These are phyloP conservation scores for Fusarium anthophilum DNA, from an alignment of 2,329 filamentous ascomycete genomes.

Conservation along the genomic window DNA sequence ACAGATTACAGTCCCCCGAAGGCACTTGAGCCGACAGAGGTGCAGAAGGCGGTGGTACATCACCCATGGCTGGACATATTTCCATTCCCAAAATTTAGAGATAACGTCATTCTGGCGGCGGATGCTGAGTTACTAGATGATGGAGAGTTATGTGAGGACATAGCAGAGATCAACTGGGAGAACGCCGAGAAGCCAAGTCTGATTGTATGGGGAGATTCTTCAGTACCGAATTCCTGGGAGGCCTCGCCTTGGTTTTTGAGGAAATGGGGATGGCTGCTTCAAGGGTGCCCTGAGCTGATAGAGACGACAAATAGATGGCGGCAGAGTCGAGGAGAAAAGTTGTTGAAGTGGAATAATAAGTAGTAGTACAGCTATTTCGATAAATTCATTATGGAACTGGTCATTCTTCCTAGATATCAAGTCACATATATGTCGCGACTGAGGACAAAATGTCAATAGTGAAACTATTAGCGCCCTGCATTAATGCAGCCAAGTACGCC, in stretches of 20 bases:
- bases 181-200: conserved; percentile 3
- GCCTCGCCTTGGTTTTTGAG: conserved; percentile 6
- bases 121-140: neutral
- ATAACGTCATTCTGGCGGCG: conserved; percentile 3
- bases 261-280: conserved; percentile 24
- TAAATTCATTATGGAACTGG: too few relatives aligned
- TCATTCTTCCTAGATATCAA: too few relatives aligned
- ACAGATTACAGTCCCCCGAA: neutral
- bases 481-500: neutral
- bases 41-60: neutral
- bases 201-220: conserved; percentile 23
- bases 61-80: conserved; percentile 26
- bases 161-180: conserved; percentile 1
- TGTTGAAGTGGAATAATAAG: neutral
- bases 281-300: conserved; percentile 10
- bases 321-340: conserved; percentile 9
- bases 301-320: conserved; percentile 20
- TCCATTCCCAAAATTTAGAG: conserved; percentile 2
- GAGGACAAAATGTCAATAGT: neutral
- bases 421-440: too few relatives aligned
- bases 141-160: conserved; percentile 2
- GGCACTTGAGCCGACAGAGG: neutral
- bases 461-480: neutral
- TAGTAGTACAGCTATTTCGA: neutral
- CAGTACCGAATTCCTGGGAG: conserved; percentile 13